These are phyloP conservation scores for Candida tetrigidarum DNA, from an alignment of 1,139 yeast species.

Conservation along the genomic window DNA sequence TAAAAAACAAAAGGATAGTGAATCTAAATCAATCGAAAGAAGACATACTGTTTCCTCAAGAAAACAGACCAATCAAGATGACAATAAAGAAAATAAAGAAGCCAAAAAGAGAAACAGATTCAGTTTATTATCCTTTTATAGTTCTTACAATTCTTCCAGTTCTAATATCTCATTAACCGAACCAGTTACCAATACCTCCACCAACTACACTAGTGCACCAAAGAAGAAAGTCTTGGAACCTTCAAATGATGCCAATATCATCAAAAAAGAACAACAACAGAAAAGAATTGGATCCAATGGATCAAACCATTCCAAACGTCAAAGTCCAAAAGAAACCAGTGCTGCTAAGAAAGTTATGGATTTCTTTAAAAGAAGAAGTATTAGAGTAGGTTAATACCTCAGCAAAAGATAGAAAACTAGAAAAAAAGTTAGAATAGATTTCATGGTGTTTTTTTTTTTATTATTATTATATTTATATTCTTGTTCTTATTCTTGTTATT, in stretches of 20 bases:
- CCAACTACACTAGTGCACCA: constrained; percentile 13
- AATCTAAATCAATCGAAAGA: constrained; percentile 10
- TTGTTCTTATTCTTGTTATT: no score
- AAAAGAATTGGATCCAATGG: constrained; percentile 21
- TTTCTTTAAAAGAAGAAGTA: constrained; percentile 79
- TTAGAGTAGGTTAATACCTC: constrained; percentile 35
- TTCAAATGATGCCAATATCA: constrained; percentile 34
- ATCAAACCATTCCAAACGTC: constrained; percentile 17
- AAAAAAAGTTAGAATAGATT: constrained; percentile 1
- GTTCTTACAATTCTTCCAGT: constrained; percentile 34
- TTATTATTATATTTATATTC: constrained; percentile 1
- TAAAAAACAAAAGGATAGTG: constrained; percentile 5
- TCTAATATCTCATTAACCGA: constrained; percentile 21
- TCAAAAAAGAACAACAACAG: constrained; percentile 22
- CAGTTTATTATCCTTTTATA: constrained; percentile 57
- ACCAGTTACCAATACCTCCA: constrained; percentile 16
- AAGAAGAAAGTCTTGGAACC: constrained; percentile 47
- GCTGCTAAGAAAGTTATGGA: constrained; percentile 82
- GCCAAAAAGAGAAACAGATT: constrained; percentile 52
- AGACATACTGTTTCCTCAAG: constrained; percentile 15
- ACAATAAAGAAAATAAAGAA: constrained; percentile 27
- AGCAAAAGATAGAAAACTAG: no score
- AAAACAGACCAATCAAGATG: constrained; percentile 9
- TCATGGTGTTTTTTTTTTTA: constrained; percentile 1
- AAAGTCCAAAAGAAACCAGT: constrained; percentile 55